phyloP scores from a whole-genome alignment of 495 filamentous ascomycete species.

The Penicillium desertorum region DNA sequence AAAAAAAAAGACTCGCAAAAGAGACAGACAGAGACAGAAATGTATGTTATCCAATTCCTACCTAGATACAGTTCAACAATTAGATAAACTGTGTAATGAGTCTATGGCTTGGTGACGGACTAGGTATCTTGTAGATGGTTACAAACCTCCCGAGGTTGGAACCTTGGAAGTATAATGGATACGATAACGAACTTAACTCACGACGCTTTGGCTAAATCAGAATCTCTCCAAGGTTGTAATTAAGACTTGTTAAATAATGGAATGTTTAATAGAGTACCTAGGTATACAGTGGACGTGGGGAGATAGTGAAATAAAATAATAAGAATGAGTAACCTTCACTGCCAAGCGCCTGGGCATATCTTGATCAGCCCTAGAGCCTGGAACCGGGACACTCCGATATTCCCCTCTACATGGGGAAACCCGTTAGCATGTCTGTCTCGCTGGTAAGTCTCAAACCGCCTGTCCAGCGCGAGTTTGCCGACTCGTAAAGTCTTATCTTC shows the following conservation, averaged over 20 bases:
- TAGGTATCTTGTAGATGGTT: too few species aligned
- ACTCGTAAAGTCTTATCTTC: slow-evolving; percentile 11
- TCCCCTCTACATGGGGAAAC: background rate
- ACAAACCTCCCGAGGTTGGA: background rate
- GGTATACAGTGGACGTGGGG: background rate
- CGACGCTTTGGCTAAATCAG: background rate
- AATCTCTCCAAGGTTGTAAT: too few species aligned
- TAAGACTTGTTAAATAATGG: too few species aligned
- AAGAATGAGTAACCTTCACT: slow-evolving; percentile 6
- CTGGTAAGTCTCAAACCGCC: background rate
- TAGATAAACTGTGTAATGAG: background rate
- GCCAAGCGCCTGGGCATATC: background rate
- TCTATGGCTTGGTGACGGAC: background rate
- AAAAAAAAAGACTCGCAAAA: background rate
- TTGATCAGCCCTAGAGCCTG: background rate
- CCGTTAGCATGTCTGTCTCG: background rate
- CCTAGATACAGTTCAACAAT: background rate
- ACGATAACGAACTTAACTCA: background rate
- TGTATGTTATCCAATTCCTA: background rate
- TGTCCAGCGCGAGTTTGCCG: background rate
- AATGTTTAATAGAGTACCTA: background rate
- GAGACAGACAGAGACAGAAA: background rate
- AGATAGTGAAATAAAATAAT: slow-evolving; percentile 11
- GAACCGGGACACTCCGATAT: slow-evolving; percentile 2
- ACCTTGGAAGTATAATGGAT: background rate